These are phyloP conservation scores for Neurospora sp. DNA, from an alignment of 495 filamentous ascomycete species.

Conservation along the genomic window DNA sequence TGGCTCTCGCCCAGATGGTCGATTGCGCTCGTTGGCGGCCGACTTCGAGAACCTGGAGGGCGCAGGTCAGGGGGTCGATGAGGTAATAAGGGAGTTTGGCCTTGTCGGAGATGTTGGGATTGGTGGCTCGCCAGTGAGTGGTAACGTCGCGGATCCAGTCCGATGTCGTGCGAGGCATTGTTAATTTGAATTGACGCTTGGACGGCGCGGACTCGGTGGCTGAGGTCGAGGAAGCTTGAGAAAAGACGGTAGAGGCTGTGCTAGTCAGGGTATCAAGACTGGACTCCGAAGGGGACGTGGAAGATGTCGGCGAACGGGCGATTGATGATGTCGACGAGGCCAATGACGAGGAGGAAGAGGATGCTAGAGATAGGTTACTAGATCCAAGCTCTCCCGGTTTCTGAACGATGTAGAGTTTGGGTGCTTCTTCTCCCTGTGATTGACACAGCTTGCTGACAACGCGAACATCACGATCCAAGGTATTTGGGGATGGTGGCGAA, in stretches of 20 bases:
- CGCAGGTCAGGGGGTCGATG: neutral
- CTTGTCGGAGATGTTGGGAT: neutral
- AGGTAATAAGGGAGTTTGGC: neutral
- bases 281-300: neutral
- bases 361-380: neutral
- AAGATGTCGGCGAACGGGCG: neutral
- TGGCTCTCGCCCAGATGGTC: neutral
- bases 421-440: neutral
- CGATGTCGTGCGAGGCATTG: neutral
- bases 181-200: neutral
- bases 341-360: neutral
- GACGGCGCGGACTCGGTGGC: neutral
- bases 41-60: neutral
- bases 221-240: neutral
- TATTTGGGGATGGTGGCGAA: neutral
- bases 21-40: neutral
- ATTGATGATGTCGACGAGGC: neutral
- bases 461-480: neutral
- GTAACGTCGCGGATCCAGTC: neutral
- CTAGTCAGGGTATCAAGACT: neutral
- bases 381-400: neutral
- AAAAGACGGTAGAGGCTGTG: neutral
- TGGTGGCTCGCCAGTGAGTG: neutral
- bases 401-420: neutral
- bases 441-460: neutral